phyloP scores from a whole-genome alignment of 768 basidiomycete genomes.

The Lactarius deliciosus region DNA sequence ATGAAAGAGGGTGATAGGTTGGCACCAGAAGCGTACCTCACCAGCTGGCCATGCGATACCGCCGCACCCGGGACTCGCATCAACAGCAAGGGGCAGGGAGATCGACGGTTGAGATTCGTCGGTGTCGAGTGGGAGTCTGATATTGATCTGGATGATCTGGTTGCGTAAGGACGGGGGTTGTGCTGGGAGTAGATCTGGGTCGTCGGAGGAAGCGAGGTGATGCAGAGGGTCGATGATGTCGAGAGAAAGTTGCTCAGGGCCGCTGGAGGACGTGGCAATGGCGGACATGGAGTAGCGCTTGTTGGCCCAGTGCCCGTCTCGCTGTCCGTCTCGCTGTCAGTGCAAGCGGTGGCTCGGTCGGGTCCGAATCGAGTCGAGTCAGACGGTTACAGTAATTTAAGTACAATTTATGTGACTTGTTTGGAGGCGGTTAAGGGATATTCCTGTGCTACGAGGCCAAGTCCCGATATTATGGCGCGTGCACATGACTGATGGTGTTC shows the following conservation, averaged over 20 bases:
- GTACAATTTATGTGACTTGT: not conserved
- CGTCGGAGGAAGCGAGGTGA: conserved; percentile 48
- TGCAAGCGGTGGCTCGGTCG: not conserved
- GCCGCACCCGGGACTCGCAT: conserved; percentile 86
- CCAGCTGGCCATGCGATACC: conserved; percentile 93
- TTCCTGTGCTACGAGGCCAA: not conserved
- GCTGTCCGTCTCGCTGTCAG: too few relatives aligned
- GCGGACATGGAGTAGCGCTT: not conserved
- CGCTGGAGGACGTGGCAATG: not conserved
- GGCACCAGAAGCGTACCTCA: conserved; percentile 51
- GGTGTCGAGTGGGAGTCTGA: conserved; percentile 29
- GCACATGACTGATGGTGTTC: conserved; percentile 14
- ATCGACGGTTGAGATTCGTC: conserved; percentile 32
- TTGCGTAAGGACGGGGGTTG: conserved; percentile 53
- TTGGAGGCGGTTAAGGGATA: not conserved
- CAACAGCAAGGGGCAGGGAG: conserved; percentile 57
- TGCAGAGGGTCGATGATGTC: conserved; percentile 59
- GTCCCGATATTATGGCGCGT: conserved; percentile 1
- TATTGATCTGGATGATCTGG: conserved; percentile 48
- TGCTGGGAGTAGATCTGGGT: conserved; percentile 46
- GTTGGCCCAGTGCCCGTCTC: too few relatives aligned
- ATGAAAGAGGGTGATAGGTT: not conserved
- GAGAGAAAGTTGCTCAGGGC: conserved; percentile 35
- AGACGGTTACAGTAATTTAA: not conserved
- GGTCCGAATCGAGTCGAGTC: not conserved